Evolutionary conservation across 139 green algal genomes (phyloP).

Genomic region (Chlorella sp.): DNA sequence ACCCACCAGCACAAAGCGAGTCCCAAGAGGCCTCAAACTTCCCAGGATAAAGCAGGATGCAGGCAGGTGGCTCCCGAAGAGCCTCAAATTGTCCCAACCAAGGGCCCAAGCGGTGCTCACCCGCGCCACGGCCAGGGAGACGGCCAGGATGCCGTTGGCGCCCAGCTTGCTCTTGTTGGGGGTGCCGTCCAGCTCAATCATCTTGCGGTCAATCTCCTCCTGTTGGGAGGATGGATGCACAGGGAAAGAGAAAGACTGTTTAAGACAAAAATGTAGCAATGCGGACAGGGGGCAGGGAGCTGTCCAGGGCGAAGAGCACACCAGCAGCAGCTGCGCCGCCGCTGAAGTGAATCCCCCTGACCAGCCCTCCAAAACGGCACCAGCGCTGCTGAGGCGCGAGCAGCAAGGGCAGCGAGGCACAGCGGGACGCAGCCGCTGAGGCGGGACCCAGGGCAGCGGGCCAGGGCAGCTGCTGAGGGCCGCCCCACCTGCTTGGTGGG

Average conservation of each 20-base stretch:
- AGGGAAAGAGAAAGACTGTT: background rate
- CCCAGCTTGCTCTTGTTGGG: conserved; percentile 98
- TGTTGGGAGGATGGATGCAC: background rate
- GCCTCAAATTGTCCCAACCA: background rate
- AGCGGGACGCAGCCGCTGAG: too few relatives aligned
- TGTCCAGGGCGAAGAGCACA: too few relatives aligned
- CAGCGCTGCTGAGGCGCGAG: too few relatives aligned
- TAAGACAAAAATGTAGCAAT: background rate
- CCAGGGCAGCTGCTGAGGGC: too few relatives aligned
- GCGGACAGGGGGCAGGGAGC: background rate
- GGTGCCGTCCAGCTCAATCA: conserved; percentile 97
- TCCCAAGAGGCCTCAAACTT: background rate
- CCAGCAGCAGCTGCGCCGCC: too few relatives aligned
- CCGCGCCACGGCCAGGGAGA: conserved; percentile 94
- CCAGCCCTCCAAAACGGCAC: too few relatives aligned
- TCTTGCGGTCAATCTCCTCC: conserved; percentile 87
- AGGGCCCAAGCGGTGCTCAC: conserved; percentile 26
- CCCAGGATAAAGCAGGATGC: background rate
- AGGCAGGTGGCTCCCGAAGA: background rate
- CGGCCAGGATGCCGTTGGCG: conserved; percentile 98
- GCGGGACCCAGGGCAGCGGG: too few relatives aligned
- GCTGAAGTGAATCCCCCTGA: too few relatives aligned
- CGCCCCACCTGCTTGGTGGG: conserved; percentile 81
- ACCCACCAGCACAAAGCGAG: background rate
- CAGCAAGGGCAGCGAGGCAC: too few relatives aligned